Conservation (phyloP, 176 grass and related monocot genomes). For the Dactylis glomerata region DNA sequence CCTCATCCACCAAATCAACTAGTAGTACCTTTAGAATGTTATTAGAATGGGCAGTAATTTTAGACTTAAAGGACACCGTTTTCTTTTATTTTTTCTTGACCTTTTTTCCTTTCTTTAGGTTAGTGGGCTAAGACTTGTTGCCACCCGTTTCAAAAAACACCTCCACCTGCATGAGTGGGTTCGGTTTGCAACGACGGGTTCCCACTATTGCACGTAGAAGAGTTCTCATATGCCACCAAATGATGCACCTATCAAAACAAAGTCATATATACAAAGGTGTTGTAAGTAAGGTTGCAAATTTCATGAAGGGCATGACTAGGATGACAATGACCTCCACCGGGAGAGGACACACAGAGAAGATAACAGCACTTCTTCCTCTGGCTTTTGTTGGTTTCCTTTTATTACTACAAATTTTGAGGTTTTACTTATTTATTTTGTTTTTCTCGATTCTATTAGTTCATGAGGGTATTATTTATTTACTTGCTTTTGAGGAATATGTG, state of each 20-base stretch:
- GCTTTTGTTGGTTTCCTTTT: background rate
- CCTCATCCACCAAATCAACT: slow-evolving; percentile 3
- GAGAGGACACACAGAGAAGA: background rate
- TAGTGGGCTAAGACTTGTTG: background rate
- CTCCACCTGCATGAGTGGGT: background rate
- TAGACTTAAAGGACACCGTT: background rate
- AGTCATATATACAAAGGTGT: background rate
- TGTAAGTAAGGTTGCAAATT: background rate
- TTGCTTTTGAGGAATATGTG: background rate
- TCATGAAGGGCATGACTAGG: background rate
- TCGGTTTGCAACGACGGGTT: background rate
- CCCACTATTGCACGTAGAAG: background rate
- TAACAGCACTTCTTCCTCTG: background rate
- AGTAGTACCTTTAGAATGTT: background rate
- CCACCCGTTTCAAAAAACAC: background rate
- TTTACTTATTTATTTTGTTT: no score
- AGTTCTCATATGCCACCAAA: background rate
- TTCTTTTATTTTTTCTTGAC: background rate
- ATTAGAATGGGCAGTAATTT: background rate
- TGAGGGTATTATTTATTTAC: background rate
- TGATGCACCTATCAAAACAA: background rate
- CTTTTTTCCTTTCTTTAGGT: background rate
- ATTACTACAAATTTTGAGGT: background rate
- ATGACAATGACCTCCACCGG: background rate
- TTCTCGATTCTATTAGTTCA: no score